Conservation (phyloP, 768 basidiomycete species). For the Floccularia luteovirens region DNA sequence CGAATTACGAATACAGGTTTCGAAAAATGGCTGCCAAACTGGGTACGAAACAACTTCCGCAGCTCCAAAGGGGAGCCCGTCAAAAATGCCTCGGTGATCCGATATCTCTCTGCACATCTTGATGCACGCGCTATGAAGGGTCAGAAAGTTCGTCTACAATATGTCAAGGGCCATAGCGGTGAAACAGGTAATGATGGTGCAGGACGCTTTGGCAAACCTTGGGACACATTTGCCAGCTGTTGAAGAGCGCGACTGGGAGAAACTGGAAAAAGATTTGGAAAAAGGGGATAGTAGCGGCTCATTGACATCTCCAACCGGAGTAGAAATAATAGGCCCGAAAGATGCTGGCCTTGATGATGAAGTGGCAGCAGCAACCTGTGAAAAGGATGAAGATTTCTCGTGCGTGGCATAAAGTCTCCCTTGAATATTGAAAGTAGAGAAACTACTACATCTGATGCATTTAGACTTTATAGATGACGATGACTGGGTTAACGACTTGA, state of each 20-base stretch:
- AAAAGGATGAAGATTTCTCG: no score
- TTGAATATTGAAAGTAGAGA: no score
- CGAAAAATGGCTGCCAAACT: constrained; percentile 58
- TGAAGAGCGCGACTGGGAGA: constrained; percentile 56
- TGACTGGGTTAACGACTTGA: constrained; percentile 22
- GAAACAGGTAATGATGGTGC: constrained; percentile 83
- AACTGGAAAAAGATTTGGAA: constrained; percentile 15
- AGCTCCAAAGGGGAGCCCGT: constrained; percentile 45
- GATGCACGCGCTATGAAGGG: constrained; percentile 39
- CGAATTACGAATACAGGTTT: constrained; percentile 52
- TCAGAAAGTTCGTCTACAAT: constrained; percentile 52
- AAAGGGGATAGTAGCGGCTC: constrained; percentile 3
- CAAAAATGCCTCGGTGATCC: constrained; percentile 68
- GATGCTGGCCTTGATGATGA: no score
- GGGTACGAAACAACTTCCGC: constrained; percentile 48
- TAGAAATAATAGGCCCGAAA: constrained; percentile 3
- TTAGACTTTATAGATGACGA: no score
- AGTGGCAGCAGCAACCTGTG: no score
- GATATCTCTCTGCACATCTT: constrained; percentile 59
- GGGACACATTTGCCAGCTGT: constrained; percentile 35
- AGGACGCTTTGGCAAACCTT: constrained; percentile 59
- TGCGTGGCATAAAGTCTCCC: no score
- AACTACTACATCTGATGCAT: no score
- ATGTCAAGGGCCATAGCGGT: constrained; percentile 79
- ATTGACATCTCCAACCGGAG: background rate